A percentile compares a stretch with the other conserved stretches of the same genome.
Evolutionary conservation across 164 flowering plant genomes (phyloP).

Genomic region (Saururus chinensis): DNA sequence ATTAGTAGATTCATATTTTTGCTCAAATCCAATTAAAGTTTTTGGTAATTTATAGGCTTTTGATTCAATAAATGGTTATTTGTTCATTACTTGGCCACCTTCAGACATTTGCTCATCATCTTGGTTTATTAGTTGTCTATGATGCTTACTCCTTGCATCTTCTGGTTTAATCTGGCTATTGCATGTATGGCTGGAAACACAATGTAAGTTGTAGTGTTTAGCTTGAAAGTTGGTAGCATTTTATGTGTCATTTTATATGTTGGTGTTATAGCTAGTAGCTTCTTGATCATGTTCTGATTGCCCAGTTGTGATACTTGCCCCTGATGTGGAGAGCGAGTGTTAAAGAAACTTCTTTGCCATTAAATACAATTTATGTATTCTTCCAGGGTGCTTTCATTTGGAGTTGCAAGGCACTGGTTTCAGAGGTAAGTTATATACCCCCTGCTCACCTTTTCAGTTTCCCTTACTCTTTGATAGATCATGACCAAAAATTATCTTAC

Average conservation of each 20-base stretch:
- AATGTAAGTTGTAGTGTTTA: no score
- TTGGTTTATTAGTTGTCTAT: no score
- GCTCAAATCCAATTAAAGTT: no score
- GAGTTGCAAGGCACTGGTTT: conserved; percentile 79
- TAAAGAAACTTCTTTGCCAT: background rate
- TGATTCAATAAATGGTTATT: no score
- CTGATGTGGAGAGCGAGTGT: background rate
- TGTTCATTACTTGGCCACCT: no score
- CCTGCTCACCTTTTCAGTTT: background rate
- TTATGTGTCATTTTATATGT: no score
- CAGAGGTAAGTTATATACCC: conserved; percentile 53
- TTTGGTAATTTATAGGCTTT: no score
- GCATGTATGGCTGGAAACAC: background rate
- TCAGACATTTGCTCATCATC: no score
- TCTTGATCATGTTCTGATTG: background rate
- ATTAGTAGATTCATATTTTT: background rate
- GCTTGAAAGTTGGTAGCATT: no score
- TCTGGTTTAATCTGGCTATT: background rate
- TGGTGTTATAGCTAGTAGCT: background rate
- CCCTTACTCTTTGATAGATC: background rate
- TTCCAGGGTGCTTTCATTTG: conserved; percentile 88
- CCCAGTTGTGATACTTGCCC: background rate
- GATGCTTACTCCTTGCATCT: no score
- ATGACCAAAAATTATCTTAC: background rate
- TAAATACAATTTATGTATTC: conserved; percentile 1